Evolutionary conservation across 345 rosid genomes (phyloP), one percentile per base, ranked within the genome.

Genomic region (Pistacia atlantica): DNA sequence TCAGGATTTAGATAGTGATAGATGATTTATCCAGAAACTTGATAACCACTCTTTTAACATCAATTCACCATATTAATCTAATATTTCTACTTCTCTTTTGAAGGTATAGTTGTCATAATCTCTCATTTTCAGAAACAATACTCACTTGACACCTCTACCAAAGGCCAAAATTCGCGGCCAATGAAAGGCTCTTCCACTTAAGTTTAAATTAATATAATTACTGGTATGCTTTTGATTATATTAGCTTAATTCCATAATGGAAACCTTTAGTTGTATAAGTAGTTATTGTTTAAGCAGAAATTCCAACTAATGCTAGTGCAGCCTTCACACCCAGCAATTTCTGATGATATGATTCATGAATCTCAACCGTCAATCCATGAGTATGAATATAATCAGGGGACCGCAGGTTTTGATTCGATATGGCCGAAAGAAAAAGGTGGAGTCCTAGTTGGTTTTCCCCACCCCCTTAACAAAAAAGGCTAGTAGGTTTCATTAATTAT

Each of bases 111-210:
- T 14, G 66, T 59, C 67, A 58, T 31, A 46, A 20, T 38, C 13
- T 52, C 37, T 61, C 20, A 5, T 5, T 52, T 12, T 35, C 25
- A 33, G 55, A 17, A 1, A 18, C 31, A 42, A 2, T 11, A 37
- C 22, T 22, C 12, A 1, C 25, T 49, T 14, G 38, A 12, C 25
- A 3, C 49, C 16, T 56, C 63, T 22, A 52, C 48, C 8, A 20
- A 78, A 82, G 73, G 79, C 85, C 85, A 70, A 77, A 67, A 65
- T 76, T 85, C 45, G 76, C 77, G 86, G 83, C 81, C 67, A 80
- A 73, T 76, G 62, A 51, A 58, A 42, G 71, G 20, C 75, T 62
- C 67, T 49, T 51, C 84, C 86, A 80, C 80, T 72, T 16, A 37
- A 64, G 65, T 17, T 25, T n/a, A 49, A 72, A 62, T 37, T 52